phyloP scores from a whole-genome alignment of 257 asterid species.

The Jaltomata sinuosa region DNA sequence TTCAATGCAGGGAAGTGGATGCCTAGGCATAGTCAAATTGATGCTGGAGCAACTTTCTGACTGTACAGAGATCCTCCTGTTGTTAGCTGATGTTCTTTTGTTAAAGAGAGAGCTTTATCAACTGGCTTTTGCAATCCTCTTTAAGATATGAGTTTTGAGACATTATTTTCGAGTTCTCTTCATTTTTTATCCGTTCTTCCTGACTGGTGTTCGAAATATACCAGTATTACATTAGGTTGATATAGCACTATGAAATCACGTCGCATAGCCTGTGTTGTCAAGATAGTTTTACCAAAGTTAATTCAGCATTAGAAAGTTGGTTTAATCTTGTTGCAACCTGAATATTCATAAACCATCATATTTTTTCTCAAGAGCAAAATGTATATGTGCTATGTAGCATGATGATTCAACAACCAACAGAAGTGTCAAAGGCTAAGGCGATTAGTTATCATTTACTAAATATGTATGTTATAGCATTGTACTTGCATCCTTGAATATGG shows the following conservation, averaged over 20 bases:
- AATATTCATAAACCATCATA: not conserved
- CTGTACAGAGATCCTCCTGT: not conserved
- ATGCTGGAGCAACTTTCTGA: not conserved
- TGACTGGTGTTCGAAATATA: not conserved
- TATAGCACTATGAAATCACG: not conserved
- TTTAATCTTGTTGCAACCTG: not conserved
- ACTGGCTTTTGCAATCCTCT: not conserved
- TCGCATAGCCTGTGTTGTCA: not conserved
- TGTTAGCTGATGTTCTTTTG: not conserved
- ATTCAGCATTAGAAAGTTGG: not conserved
- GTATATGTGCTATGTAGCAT: not conserved
- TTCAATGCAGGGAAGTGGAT: not conserved
- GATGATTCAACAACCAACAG: not conserved
- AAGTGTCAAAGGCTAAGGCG: not conserved
- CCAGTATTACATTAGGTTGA: not conserved
- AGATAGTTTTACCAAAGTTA: not conserved
- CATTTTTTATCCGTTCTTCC: not conserved
- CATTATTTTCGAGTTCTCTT: not conserved
- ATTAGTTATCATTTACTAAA: not conserved
- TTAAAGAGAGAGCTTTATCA: not conserved
- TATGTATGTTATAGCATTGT: not conserved
- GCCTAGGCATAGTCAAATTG: not conserved
- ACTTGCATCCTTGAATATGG: not conserved
- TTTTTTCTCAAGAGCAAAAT: not conserved
- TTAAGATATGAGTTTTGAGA: not conserved